A percentile compares a stretch with the other conserved stretches of the same genome.
These are phyloP conservation scores for Cladorrhinum sp. DNA, from an alignment of 2,329 filamentous ascomycete species.

Conservation along the genomic window DNA sequence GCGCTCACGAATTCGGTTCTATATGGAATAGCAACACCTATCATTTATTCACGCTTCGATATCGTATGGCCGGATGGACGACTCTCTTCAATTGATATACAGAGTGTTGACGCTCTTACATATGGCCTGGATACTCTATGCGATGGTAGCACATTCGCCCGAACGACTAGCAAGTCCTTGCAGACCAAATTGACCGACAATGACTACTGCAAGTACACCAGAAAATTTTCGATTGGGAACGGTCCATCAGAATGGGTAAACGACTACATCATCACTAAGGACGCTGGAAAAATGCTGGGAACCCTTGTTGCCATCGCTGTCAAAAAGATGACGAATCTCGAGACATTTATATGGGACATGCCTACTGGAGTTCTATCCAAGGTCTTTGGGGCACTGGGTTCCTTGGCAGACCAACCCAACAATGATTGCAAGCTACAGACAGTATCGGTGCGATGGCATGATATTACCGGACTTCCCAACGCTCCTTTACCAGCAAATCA, in stretches of 20 bases:
- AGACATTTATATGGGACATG: slow-evolving; percentile 87
- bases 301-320: slow-evolving; percentile 76
- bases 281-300: slow-evolving; percentile 84
- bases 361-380: slow-evolving; percentile 78
- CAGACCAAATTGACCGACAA: slow-evolving; percentile 44
- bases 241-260: slow-evolving; percentile 74
- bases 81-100: slow-evolving; percentile 60
- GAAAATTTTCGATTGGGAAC: slow-evolving; percentile 83
- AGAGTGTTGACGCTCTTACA: slow-evolving; percentile 76
- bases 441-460: slow-evolving; percentile 80
- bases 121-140: slow-evolving; percentile 79
- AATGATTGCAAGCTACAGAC: slow-evolving; percentile 65
- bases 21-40: slow-evolving; percentile 70
- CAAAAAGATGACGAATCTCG: slow-evolving; percentile 77
- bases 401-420: slow-evolving; percentile 60
- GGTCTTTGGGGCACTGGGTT: slow-evolving; percentile 75
- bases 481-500: slow-evolving; percentile 11
- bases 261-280: slow-evolving; percentile 78
- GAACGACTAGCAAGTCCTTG: slow-evolving; percentile 36
- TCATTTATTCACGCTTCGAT: slow-evolving; percentile 82
- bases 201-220: slow-evolving; percentile 73
- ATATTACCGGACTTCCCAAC: slow-evolving; percentile 57
- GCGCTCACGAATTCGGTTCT: slow-evolving; percentile 76
- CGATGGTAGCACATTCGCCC: slow-evolving; percentile 55
- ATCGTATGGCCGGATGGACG: slow-evolving; percentile 81